Evolutionary conservation across 176 grass and related monocot genomes (phyloP), one percentile per base, ranked within the genome.

Genomic region (Carex littledalei): DNA sequence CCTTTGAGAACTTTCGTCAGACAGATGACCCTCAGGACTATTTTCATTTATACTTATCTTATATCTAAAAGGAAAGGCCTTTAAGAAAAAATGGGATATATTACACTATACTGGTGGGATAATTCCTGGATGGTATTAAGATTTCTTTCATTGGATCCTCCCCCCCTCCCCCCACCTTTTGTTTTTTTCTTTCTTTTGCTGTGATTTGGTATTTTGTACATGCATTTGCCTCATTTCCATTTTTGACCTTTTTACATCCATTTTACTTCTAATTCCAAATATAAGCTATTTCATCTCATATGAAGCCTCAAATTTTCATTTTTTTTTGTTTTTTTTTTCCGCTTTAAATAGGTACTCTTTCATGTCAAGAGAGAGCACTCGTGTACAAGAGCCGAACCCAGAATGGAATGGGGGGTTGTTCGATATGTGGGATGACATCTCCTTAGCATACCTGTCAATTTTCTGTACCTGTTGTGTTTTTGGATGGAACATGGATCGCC

Each of bases 401-500:
- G 62, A 67, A 52, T 97, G 94, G 91, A 41, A 24, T 0, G 94
- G 94, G 0, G 89, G 88, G 1, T 21, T 92, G 54, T 68, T 88
- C 0, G 91, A 97, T 34, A 16, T 97, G 3, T 90, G 89, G 94
- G 94, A 97, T 2, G 91, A 97, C 78, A 90, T 97, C 45, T 97
- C 94, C 8, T 47, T 91, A 2, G 91, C 89, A 0, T 91, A 97
- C 61, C 88, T 97, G 1, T 91, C 94, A 0, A 2, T 97, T 18
- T 93, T 97, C 54, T 97, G 94, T 85, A 93, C 89, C 88, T 97
- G 94, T 84, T 97, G 94, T 60, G 63, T 97, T 62, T 91, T 97
- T 26, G 94, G 94, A 3, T 97, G 94, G 91, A 97, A 97, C 70
- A 78, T 87, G 81, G 77, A 89, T 16, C 87, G 89, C 47, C 88